phyloP scores from a whole-genome alignment of 164 flowering plant genomes.

The Aristolochia californica region DNA sequence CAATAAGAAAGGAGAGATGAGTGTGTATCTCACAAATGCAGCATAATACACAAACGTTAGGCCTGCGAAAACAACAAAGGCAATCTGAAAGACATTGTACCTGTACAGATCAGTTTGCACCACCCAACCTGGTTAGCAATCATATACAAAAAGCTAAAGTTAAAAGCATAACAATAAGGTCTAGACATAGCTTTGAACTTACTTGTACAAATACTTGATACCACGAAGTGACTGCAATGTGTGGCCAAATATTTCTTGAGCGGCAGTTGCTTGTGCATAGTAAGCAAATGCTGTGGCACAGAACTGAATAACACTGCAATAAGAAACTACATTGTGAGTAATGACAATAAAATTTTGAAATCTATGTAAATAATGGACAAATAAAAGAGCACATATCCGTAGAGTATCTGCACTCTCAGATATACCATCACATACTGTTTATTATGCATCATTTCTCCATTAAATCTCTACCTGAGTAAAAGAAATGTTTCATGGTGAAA shows the following conservation, averaged over 20 bases:
- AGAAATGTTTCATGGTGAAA: too few relatives aligned
- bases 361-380: too few relatives aligned
- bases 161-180: background rate
- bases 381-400: too few relatives aligned
- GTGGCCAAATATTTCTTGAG: slow-evolving; percentile 97
- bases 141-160: background rate
- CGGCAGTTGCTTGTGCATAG: slow-evolving; percentile 98
- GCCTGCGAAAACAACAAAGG: slow-evolving; percentile 62
- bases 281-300: slow-evolving; percentile 92
- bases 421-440: too few relatives aligned
- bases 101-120: slow-evolving; percentile 26
- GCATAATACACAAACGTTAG: slow-evolving; percentile 77
- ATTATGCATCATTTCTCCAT: too few relatives aligned
- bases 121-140: slow-evolving; percentile 3
- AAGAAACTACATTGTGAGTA: slow-evolving; percentile 1
- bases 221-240: slow-evolving; percentile 92
- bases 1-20: background rate
- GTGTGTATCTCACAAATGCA: slow-evolving; percentile 61
- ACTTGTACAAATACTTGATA: slow-evolving; percentile 94
- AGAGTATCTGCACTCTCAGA: too few relatives aligned
- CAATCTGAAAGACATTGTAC: slow-evolving; percentile 97
- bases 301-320: slow-evolving; percentile 94
- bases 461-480: too few relatives aligned
- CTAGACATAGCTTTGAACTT: slow-evolving; percentile 13
- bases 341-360: too few relatives aligned